phyloP scores from a whole-genome alignment of 345 rosid species.

The Dipteronia sinensis region DNA sequence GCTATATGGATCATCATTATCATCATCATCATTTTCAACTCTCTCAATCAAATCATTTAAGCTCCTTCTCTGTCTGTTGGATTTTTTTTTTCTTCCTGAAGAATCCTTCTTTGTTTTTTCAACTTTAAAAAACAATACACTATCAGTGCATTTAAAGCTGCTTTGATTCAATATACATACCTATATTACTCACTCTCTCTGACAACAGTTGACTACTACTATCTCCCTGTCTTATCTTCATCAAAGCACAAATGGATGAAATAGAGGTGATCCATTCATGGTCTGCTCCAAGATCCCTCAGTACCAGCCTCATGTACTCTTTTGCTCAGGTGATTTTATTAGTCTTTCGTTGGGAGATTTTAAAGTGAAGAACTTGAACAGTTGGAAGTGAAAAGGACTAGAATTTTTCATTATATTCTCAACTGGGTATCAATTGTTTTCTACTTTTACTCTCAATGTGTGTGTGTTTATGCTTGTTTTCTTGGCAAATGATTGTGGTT shows the following conservation, averaged over 20 bases:
- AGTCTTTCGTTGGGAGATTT: not conserved
- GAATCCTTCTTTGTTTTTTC: not conserved
- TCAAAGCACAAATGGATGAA: conserved; percentile 12
- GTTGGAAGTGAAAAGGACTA: not conserved
- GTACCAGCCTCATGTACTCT: conserved; percentile 85
- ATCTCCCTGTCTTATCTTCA: not conserved
- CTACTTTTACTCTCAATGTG: not conserved
- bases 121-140: not conserved
- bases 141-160: not conserved
- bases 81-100: no score
- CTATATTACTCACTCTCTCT: not conserved
- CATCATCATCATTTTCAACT: not conserved
- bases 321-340: conserved; percentile 63
- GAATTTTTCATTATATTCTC: not conserved
- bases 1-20: no score
- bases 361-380: no score
- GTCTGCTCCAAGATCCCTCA: conserved; percentile 94
- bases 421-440: not conserved
- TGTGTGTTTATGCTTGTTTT: not conserved
- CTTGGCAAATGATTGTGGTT: not conserved
- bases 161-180: not conserved
- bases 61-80: not conserved
- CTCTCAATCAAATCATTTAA: not conserved
- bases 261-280: conserved; percentile 75
- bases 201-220: not conserved